Evolutionary conservation across 306 rosid species (phyloP), one percentile per base, ranked within the genome.

Genomic region (Cercis canadensis): DNA sequence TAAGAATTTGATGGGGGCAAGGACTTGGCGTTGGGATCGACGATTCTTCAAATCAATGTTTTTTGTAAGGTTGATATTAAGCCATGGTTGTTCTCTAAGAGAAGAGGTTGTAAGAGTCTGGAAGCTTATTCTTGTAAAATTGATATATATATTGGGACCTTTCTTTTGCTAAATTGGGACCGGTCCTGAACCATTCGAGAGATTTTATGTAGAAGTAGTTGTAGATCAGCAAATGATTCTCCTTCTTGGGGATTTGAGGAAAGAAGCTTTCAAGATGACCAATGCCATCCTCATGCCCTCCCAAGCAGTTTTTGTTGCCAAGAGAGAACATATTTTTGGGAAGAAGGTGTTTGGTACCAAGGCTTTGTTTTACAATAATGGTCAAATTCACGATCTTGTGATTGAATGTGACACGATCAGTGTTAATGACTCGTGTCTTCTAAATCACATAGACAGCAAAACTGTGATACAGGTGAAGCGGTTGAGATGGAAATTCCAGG

Each of bases 21-120:
- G 89, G 90, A n/a, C 77, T 75, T 93, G 6, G 84, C 54, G 87
- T 93, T 33, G 93, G 83, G 53, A 81, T 93, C n/a, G n/a, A n/a
- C n/a, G n/a, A n/a, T n/a, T n/a, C n/a, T n/a, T n/a, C n/a, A n/a
- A n/a, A n/a, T n/a, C n/a, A n/a, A n/a, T n/a, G n/a, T n/a, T n/a
- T n/a, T n/a, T n/a, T n/a, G 91, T 57, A 92, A 88, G 76, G 78
- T 87, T 24, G 98, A 92, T 33, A 83, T 92, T 61, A 92, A 92
- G 87, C 96, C 98, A 41, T 90, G 96, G 98, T 34, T 92, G 11
- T 92, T 92, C 85, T 87, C 89, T 7, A 92, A 81, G 82, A 78
- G 88, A 74, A 92, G 83, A 83, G 96, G 96, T 54, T 92, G 79
- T 9, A 92, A 75, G 82, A 92, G 69, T 75, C 62, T 86, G 50